Evolutionary conservation across 345 rosid species (phyloP).

Genomic region (Orychophragmus violaceus): DNA sequence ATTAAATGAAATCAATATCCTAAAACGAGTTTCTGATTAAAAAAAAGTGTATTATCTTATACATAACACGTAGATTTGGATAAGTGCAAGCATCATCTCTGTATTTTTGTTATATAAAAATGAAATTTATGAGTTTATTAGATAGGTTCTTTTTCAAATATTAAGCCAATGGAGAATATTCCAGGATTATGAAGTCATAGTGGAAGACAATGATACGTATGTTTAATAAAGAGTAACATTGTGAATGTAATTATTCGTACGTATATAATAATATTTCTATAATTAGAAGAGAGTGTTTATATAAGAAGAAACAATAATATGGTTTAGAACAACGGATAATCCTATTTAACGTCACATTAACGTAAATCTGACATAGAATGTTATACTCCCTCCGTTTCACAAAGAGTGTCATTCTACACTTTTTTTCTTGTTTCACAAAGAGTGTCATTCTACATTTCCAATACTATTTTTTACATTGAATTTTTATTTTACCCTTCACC

Average conservation of each 20-base stretch:
- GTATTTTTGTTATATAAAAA: not conserved
- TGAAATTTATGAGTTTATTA: not conserved
- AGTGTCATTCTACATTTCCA: too few species aligned
- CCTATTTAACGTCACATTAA: not conserved
- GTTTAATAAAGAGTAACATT: not conserved
- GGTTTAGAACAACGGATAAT: not conserved
- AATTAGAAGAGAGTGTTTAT: not conserved
- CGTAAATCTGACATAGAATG: not conserved
- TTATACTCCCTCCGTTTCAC: too few species aligned
- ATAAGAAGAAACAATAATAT: too few species aligned
- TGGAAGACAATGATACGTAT: not conserved
- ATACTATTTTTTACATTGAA: too few species aligned
- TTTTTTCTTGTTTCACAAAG: too few species aligned
- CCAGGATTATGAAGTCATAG: too few species aligned
- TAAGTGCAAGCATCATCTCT: conserved; percentile 25
- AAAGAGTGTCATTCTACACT: too few species aligned
- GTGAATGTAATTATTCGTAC: not conserved
- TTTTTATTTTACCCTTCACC: too few species aligned
- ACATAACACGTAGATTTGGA: conserved; percentile 24
- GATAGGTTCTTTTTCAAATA: conserved; percentile 11
- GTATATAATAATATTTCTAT: not conserved
- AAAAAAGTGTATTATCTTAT: not conserved
- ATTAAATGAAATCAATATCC: not conserved
- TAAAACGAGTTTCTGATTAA: not conserved
- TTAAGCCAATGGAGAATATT: conserved; percentile 17